Evolutionary conservation across 306 rosid species (phyloP), one percentile per base, ranked within the genome.

Genomic region (Lotus japonicus): DNA sequence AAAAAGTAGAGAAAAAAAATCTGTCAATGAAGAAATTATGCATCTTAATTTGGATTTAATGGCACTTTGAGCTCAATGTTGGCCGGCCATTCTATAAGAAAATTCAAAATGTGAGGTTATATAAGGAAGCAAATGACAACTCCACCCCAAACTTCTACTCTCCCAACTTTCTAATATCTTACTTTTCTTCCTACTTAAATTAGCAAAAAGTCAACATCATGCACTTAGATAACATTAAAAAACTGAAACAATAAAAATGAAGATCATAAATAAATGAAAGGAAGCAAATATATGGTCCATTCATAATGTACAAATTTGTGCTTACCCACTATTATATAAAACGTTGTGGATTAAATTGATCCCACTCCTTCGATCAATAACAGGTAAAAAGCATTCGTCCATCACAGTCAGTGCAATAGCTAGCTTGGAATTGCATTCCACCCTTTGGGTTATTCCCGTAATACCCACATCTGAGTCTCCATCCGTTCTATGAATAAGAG

Each of bases 311-410:
- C 39, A 19, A 51, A 41, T 14, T 36, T 31, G 66, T 64, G 50
- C 97, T 86, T 87, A 95, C 99, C 99, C 89, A 77, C 85, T 81
- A 78, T 87, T 95, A 62, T 87, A 91, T 54, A 95, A 84, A 79
- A 87, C 89, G 73, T 91, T 91, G 61, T 79, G 95, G 72, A 95
- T 91, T 80, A 90, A 46, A 77, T 85, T 95, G 84, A 95, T 83
- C 68, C 99, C 95, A 73, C 97, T 95, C 85, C 99, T 88, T 74
- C 97, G 71, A 77, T 95, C 99, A 81, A 91, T 83, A 81, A 91
- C 81, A 3, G 97, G 97, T 82, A 95, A 81, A 84, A 91, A 95
- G 62, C 99, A 95, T 78, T 95, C 99, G 61, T 95, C 95, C 99
- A 95, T 88, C 79, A 95, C 95, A 65, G 91, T 82, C 77, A 83